These are phyloP conservation scores for Ilex asprella DNA, from an alignment of 257 asterid genomes.

Conservation along the genomic window DNA sequence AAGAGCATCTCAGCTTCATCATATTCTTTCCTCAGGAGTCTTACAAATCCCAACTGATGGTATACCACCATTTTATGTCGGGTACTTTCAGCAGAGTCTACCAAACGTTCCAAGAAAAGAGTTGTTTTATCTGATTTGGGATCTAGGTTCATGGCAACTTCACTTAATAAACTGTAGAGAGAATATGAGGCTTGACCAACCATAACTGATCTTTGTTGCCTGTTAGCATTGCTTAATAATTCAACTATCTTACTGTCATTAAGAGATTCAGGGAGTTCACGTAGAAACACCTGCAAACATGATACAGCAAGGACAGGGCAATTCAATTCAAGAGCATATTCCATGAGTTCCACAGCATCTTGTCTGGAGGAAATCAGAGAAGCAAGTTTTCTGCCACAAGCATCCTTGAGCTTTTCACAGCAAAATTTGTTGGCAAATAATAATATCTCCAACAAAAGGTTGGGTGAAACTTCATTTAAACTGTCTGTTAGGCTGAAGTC, in stretches of 20 bases:
- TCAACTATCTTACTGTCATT: slow-evolving; percentile 60
- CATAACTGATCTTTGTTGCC: slow-evolving; percentile 63
- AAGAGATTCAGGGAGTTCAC: slow-evolving; percentile 66
- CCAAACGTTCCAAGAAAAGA: slow-evolving; percentile 53
- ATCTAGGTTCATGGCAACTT: slow-evolving; percentile 66
- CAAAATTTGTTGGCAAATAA: slow-evolving; percentile 72
- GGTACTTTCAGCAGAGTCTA: slow-evolving; percentile 50
- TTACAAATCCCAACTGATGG: no score
- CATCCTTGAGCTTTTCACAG: slow-evolving; percentile 85
- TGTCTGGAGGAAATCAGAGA: slow-evolving; percentile 61
- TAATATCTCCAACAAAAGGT: slow-evolving; percentile 29
- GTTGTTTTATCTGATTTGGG: slow-evolving; percentile 66
- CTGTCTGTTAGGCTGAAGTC: slow-evolving; percentile 56
- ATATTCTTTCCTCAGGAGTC: no score
- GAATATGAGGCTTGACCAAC: slow-evolving; percentile 74
- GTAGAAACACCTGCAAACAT: slow-evolving; percentile 81
- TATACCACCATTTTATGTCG: slow-evolving; percentile 55
- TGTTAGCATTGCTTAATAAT: slow-evolving; percentile 52
- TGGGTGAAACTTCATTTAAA: slow-evolving; percentile 43
- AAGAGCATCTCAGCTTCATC: slow-evolving; percentile 59
- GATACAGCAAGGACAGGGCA: slow-evolving; percentile 84
- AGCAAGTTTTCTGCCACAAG: slow-evolving; percentile 85
- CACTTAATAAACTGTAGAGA: slow-evolving; percentile 74
- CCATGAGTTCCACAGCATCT: slow-evolving; percentile 86
- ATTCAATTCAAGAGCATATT: slow-evolving; percentile 82